A percentile compares a stretch with the other conserved stretches of the same genome.
phyloP scores from a whole-genome alignment of 164 flowering plant species.

The Vitis rotundifolia region DNA sequence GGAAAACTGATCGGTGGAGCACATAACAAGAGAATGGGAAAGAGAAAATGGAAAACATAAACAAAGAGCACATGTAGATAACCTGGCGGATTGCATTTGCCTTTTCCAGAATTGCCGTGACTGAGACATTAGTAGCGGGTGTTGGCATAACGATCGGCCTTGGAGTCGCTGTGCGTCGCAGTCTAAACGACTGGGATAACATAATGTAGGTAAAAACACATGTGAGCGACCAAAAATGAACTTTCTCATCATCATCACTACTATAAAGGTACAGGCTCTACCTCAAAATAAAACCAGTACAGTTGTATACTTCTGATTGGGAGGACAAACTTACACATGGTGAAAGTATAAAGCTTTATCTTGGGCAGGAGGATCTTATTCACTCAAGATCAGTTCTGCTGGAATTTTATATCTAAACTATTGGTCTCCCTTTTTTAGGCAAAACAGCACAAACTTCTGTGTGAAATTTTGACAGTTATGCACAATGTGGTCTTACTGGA shows the following conservation, averaged over 20 bases:
- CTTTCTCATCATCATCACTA: background rate
- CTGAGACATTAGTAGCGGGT: conserved; percentile 49
- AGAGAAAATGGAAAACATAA: background rate
- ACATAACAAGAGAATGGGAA: background rate
- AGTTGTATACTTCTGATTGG: background rate
- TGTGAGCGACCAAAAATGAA: background rate
- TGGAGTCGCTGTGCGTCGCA: conserved; percentile 57
- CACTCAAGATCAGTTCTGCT: background rate
- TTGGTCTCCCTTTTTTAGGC: background rate
- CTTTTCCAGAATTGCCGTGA: conserved; percentile 80
- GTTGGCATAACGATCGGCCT: conserved; percentile 36
- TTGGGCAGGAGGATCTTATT: too few species aligned
- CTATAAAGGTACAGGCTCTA: background rate
- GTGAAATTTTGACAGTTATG: too few species aligned
- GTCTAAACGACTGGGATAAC: conserved; percentile 65
- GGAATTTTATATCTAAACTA: background rate
- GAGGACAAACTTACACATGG: conserved; percentile 1
- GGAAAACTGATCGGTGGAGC: background rate
- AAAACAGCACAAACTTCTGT: too few species aligned
- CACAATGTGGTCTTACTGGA: too few species aligned
- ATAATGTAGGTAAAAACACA: conserved; percentile 2
- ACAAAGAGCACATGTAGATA: conserved; percentile 14
- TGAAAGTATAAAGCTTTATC: background rate
- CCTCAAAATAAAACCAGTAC: background rate
- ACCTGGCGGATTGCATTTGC: conserved; percentile 96